Base-by-base conservation (phyloP, 768 basidiomycete genomes). In the Chlorophyllum brunneum region DNA sequence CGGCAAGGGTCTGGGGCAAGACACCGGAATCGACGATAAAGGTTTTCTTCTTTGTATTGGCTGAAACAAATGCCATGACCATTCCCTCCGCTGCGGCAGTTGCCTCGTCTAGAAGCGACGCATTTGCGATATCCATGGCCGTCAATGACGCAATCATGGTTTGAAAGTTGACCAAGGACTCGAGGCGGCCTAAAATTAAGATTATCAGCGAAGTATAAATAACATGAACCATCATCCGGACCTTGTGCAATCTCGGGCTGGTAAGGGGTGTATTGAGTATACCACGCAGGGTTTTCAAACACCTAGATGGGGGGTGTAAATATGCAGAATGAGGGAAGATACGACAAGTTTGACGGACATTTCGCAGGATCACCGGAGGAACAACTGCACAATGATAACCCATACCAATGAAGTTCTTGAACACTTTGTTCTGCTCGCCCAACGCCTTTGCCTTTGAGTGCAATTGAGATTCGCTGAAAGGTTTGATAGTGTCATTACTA, bases 241-340 rank as follows among this genome's bases (percentile, higher is more conserved):
- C 92, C 95, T 82, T 99, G 95, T n/a, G 95, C 85, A 67, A 98
- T 88, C 76, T 99, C 95, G 1, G 95, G 94, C 63, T 97, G 93
- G 70, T 95, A 95, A 1, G 93, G 92, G 0, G 94, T 95, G 67
- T 95, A 95, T 13, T 88, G 92, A 5, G 95, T 98, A 68, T 98
- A 98, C 95, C 95, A 99, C 3, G 88, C 92, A 23, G 94, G 95
- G 64, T 95, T 98, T 70, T 99, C 95, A 74, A 87, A 84, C 55
- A 92, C 73, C 90, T 91, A 51, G 2, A 51, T 24, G 46, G 44
- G 44, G n/a, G 15, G 47, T 20, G 40, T 56, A 10, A 43, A 45
- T n/a, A n/a, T n/a, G n/a, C n/a, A n/a, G n/a, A n/a, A n/a, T n/a
- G n/a, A n/a, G n/a, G n/a, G n/a, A n/a, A n/a, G 24, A 66, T 24